A percentile compares a stretch with the other conserved stretches of the same genome.
These are phyloP conservation scores for Pichia sp. DNA, from an alignment of 1,139 yeast species.

Conservation along the genomic window DNA sequence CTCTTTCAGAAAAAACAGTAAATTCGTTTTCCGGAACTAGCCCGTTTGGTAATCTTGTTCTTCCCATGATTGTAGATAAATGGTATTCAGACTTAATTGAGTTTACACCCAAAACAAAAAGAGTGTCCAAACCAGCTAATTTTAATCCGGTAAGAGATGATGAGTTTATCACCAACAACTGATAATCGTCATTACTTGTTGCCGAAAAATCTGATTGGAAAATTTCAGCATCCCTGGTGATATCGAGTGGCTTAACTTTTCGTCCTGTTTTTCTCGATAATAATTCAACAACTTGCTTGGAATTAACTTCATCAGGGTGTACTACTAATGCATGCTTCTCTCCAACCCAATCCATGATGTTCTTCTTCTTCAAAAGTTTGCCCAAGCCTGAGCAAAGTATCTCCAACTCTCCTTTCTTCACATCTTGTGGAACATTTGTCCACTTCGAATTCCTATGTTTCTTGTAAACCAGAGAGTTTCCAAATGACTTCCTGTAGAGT, in stretches of 20 bases:
- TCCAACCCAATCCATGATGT: constrained; percentile 2
- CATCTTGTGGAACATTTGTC: constrained; percentile 16
- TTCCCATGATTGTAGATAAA: constrained; percentile 27
- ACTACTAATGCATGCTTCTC: constrained; percentile 24
- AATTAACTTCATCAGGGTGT: constrained; percentile 29
- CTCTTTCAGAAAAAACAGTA: constrained; percentile 18
- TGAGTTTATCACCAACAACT: constrained; percentile 25
- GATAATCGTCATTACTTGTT: constrained; percentile 15
- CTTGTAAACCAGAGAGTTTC: constrained; percentile 23
- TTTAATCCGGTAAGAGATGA: constrained; percentile 28
- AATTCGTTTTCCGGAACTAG: constrained; percentile 20
- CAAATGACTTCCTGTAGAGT: constrained; percentile 22
- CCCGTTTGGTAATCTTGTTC: constrained; percentile 26
- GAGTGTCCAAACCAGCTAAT: constrained; percentile 26
- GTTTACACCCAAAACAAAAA: constrained; percentile 31
- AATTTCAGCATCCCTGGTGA: constrained; percentile 17
- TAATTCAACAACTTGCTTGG: constrained; percentile 16
- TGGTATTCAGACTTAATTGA: constrained; percentile 23
- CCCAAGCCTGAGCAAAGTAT: constrained; percentile 25
- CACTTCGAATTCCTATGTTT: constrained; percentile 28
- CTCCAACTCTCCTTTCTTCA: constrained; percentile 26
- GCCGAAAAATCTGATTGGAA: constrained; percentile 14
- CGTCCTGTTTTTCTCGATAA: constrained; percentile 16
- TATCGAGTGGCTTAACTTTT: constrained; percentile 15
- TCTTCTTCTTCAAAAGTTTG: constrained; percentile 21